These are phyloP conservation scores for Trebouxia sp. DNA, from an alignment of 139 green algal genomes.

Conservation along the genomic window DNA sequence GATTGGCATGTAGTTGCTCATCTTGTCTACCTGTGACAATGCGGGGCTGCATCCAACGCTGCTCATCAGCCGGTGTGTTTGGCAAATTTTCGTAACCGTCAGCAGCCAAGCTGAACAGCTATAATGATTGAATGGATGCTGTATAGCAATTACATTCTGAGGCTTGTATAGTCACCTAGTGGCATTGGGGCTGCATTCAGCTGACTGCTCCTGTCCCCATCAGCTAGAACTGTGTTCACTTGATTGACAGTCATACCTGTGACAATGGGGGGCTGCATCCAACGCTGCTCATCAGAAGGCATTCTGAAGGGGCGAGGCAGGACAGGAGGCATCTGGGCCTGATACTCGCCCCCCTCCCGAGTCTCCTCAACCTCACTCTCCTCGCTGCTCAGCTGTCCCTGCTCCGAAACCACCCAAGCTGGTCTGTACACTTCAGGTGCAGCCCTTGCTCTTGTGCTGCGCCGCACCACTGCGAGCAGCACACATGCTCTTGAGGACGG, in stretches of 20 bases:
- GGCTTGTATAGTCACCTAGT: no score
- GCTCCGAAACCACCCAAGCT: background rate
- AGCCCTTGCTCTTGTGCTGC: background rate
- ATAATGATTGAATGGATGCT: no score
- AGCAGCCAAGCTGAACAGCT: no score
- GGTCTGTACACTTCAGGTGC: slow-evolving; percentile 8
- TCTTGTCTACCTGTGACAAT: slow-evolving; percentile 6
- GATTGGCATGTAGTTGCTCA: no score
- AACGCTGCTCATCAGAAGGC: slow-evolving; percentile 1
- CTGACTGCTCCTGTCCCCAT: no score
- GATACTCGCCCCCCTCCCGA: background rate
- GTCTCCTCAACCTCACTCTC: background rate
- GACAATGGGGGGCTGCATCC: slow-evolving; percentile 16
- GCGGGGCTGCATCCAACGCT: slow-evolving; percentile 19
- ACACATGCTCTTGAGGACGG: no score
- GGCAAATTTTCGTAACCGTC: no score
- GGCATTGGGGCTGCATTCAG: no score
- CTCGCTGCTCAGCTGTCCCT: background rate
- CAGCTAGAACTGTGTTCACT: no score
- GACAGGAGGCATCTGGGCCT: background rate
- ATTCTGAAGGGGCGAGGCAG: background rate
- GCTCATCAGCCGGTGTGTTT: no score
- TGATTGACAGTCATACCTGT: background rate
- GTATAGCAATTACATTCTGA: no score
- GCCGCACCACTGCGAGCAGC: background rate